Evolutionary conservation across 2,329 filamentous ascomycete species (phyloP), one percentile per base, ranked within the genome.

Genomic region (Colletotrichum euphorbiae): DNA sequence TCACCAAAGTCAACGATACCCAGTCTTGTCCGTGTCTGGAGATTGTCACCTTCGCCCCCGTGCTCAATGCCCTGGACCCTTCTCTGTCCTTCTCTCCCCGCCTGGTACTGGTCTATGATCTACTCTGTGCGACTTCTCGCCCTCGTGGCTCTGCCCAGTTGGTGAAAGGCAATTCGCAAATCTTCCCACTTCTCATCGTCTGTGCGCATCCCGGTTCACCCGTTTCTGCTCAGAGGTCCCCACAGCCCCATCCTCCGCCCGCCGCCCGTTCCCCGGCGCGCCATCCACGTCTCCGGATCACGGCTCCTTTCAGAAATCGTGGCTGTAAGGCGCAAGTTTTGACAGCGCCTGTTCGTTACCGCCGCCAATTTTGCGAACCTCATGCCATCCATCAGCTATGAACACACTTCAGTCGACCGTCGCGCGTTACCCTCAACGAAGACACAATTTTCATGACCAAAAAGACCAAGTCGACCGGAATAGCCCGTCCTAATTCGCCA

Each of bases 11-110:
- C 56, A 59, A 46, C 64, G 40, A 64, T 19, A 24, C 59, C 54
- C 43, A 42, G 52, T 46, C 24, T 43, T 62, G 28, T 46, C 24
- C 43, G 28, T 67, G 33, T 62, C 57, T 54, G 36, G 50, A 62
- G 42, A 67, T 21, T 67, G 50, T 68, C 66, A 51, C 54, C 48
- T 69, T 50, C 61, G 65, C 65, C 65, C 48, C 65, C 24, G 54
- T 48, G 54, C 48, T 55, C 48, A 68, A 65, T 68, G 61, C 54
- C 50, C 61, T 21, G 13, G 42, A 65, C 12, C 2, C 59, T 38
- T 11, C 36, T 12, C 61, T 50, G 42, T 28, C 43, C 28, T 58
- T 36, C 33, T 52, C 48, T 24, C 57, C n/a, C 52, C 13, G 31
- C 51, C 31, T 54, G 31, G 6, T 6, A 31, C 13, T 6, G 13